Percentiles rank a stretch among this genome's conserved stretches.
Evolutionary conservation across 371 early-diverging fungal genomes (phyloP).

Genomic region (Polyrhizophydium stewartii): DNA sequence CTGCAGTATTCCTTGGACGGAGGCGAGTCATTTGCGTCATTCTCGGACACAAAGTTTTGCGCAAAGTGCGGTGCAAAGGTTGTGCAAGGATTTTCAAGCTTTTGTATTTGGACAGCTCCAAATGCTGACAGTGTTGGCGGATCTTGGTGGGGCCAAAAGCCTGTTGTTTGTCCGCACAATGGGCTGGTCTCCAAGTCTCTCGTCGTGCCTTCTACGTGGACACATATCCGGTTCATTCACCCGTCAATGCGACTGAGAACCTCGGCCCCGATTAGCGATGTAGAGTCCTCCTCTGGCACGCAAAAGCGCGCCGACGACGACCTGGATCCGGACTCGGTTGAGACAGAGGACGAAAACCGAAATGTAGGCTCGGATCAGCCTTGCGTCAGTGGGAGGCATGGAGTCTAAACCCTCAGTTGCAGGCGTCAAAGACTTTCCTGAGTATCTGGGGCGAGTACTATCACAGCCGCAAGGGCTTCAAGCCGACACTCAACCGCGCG

Average conservation of each 20-base stretch:
- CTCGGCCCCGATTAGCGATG: not conserved
- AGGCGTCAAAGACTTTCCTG: slow-evolving; percentile 25
- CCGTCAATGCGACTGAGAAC: slow-evolving; percentile 34
- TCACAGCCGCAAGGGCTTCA: slow-evolving; percentile 19
- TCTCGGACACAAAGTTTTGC: slow-evolving; percentile 20
- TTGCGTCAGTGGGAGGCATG: too few relatives aligned
- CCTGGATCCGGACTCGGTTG: slow-evolving; percentile 3
- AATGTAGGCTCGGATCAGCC: too few relatives aligned
- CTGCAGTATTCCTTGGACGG: slow-evolving; percentile 29
- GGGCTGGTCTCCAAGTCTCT: slow-evolving; percentile 15
- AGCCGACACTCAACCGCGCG: slow-evolving; percentile 19
- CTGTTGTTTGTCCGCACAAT: slow-evolving; percentile 38
- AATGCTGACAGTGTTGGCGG: too few relatives aligned
- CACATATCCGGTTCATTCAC: slow-evolving; percentile 29
- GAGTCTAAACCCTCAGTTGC: not conserved
- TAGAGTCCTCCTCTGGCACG: not conserved
- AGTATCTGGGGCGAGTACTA: slow-evolving; percentile 38
- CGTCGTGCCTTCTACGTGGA: slow-evolving; percentile 11
- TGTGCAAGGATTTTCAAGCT: too few relatives aligned
- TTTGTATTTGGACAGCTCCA: too few relatives aligned
- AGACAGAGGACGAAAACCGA: slow-evolving; percentile 24
- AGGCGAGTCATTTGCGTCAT: slow-evolving; percentile 21
- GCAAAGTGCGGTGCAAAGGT: slow-evolving; percentile 37
- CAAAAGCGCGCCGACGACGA: not conserved
- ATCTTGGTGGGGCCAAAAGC: too few relatives aligned